Conservation (phyloP, 83 land plant genomes). For the Diphasiastrum complanatum region DNA sequence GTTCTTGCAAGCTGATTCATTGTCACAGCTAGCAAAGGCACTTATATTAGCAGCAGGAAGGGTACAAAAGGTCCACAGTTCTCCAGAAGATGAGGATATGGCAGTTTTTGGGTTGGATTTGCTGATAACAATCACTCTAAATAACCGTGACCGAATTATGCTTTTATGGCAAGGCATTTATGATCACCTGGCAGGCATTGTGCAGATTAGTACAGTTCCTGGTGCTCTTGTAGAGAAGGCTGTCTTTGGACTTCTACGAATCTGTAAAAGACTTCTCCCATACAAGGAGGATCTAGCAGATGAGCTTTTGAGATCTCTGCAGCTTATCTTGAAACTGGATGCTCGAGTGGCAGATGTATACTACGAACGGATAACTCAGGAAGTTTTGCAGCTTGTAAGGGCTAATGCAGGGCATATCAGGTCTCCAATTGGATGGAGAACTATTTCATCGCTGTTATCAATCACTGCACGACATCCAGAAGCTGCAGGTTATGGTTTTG, state of each 20-base stretch:
- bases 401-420: slow-evolving; percentile 62
- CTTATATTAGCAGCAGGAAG: slow-evolving; percentile 79
- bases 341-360: slow-evolving; percentile 70
- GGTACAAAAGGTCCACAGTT: slow-evolving; percentile 64
- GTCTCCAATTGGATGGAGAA: slow-evolving; percentile 66
- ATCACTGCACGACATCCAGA: slow-evolving; percentile 76
- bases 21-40: slow-evolving; percentile 66
- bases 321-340: slow-evolving; percentile 76
- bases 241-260: slow-evolving; percentile 56
- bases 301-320: slow-evolving; percentile 81
- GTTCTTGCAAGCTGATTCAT: slow-evolving; percentile 58
- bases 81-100: slow-evolving; percentile 81
- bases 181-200: slow-evolving; percentile 56
- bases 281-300: slow-evolving; percentile 58
- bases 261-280: slow-evolving; percentile 53
- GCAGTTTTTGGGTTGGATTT: slow-evolving; percentile 88
- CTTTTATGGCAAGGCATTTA: slow-evolving; percentile 71
- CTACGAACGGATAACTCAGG: slow-evolving; percentile 54
- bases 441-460: slow-evolving; percentile 63
- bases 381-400: slow-evolving; percentile 49
- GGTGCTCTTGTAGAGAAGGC: slow-evolving; percentile 79
- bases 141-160: slow-evolving; percentile 57
- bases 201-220: slow-evolving; percentile 65
- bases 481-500: slow-evolving; percentile 63
- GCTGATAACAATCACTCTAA: slow-evolving; percentile 41